Evolutionary conservation across 345 rosid species (phyloP).

Genomic region (Salix brachista): DNA sequence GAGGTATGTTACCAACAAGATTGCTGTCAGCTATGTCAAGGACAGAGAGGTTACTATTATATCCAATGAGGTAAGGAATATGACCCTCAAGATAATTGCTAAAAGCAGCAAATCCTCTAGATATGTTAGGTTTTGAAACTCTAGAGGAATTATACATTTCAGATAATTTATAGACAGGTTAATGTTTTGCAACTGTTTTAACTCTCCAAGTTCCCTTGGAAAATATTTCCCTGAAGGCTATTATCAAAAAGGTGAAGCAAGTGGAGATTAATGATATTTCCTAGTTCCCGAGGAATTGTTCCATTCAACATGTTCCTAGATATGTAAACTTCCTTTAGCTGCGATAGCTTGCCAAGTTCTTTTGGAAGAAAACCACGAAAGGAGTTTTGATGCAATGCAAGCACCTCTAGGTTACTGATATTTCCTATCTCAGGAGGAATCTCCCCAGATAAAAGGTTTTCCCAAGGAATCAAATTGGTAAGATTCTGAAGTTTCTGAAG

Average conservation of each 20-base stretch:
- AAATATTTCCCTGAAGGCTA: neutral
- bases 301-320: neutral
- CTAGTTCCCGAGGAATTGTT: neutral
- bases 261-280: neutral
- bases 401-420: neutral
- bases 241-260: neutral
- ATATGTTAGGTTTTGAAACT: neutral
- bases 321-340: neutral
- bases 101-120: neutral
- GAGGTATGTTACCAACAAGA: neutral
- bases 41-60: neutral
- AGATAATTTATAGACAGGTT: neutral
- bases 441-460: neutral
- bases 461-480: neutral
- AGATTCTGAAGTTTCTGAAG: neutral
- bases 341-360: neutral
- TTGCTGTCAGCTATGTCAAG: neutral
- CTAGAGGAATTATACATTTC: neutral
- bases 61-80: neutral
- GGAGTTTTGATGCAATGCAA: neutral
- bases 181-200: neutral
- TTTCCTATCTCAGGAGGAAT: constrained; percentile 1
- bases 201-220: neutral
- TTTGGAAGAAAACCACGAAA: neutral
- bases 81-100: neutral